A percentile compares a stretch with the other conserved stretches of the same genome.
Conservation (phyloP, 2,329 filamentous ascomycete species). For the Ophioceras dolichostomum region DNA sequence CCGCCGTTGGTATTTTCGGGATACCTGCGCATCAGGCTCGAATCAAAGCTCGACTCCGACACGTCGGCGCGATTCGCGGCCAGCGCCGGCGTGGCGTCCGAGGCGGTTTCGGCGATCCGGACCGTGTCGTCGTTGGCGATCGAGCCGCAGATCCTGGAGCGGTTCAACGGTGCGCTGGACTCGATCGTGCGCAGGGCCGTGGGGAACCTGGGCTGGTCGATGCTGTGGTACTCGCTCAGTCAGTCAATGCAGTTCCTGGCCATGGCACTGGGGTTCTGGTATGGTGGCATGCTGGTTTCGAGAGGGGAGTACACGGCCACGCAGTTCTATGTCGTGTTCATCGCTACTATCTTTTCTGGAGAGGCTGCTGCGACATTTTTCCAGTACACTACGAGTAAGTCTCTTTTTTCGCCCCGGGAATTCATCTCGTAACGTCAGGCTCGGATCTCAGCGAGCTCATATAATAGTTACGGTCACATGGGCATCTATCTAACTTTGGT, state of each 20-base stretch:
- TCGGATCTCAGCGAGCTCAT: too few relatives aligned
- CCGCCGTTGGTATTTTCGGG: slow-evolving; percentile 22
- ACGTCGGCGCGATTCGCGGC: slow-evolving; percentile 20
- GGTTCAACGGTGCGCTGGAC: slow-evolving; percentile 21
- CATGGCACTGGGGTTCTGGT: slow-evolving; percentile 1
- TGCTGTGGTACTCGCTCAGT: too few relatives aligned
- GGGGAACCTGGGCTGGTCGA: too few relatives aligned
- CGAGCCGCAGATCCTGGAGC: slow-evolving; percentile 13
- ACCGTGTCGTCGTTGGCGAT: slow-evolving; percentile 11
- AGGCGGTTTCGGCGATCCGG: slow-evolving; percentile 13
- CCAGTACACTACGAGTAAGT: too few relatives aligned
- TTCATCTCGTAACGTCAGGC: too few relatives aligned
- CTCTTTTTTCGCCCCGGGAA: too few relatives aligned
- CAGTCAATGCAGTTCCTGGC: too few relatives aligned
- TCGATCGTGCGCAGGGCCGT: too few relatives aligned
- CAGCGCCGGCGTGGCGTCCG: slow-evolving; percentile 29
- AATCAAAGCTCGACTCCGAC: slow-evolving; percentile 24
- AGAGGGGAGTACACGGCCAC: slow-evolving; percentile 31
- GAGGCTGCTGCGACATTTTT: slow-evolving; percentile 28
- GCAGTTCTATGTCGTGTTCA: slow-evolving; percentile 38
- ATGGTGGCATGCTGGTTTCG: slow-evolving; percentile 25
- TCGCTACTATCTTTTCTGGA: slow-evolving; percentile 33
- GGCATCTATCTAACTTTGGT: too few relatives aligned
- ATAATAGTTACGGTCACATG: too few relatives aligned
- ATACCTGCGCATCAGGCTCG: slow-evolving; percentile 24